Evolutionary conservation across 805 yeast species (phyloP).

Genomic region (Dipodascus geniculatus): DNA sequence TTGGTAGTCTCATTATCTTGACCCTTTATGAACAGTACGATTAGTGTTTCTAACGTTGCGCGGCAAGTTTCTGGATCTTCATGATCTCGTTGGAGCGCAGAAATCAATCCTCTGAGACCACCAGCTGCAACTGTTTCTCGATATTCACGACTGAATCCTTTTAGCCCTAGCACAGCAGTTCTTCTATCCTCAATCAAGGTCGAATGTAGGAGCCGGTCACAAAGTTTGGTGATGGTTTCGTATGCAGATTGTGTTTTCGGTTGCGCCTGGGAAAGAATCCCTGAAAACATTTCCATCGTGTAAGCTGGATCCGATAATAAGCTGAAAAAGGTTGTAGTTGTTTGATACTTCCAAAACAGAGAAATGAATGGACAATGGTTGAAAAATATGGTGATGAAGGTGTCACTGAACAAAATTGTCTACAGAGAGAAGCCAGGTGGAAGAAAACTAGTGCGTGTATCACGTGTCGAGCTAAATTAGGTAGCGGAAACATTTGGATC

Average conservation of each 20-base stretch:
- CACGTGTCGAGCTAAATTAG: background rate
- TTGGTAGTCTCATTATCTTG: constrained; percentile 27
- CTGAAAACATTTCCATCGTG: constrained; percentile 23
- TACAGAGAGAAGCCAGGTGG: background rate
- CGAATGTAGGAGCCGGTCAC: constrained; percentile 79
- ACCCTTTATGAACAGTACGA: constrained; percentile 69
- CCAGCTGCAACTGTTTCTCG: constrained; percentile 84
- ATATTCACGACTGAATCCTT: constrained; percentile 78
- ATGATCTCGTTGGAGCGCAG: constrained; percentile 50
- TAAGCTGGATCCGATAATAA: too few relatives aligned
- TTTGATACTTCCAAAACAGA: too few relatives aligned
- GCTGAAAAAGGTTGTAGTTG: too few relatives aligned
- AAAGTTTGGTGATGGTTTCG: constrained; percentile 77
- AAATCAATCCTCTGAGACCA: constrained; percentile 65
- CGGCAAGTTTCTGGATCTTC: constrained; percentile 63
- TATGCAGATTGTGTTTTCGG: constrained; percentile 52
- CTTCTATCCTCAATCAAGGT: constrained; percentile 73
- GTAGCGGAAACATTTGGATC: too few relatives aligned
- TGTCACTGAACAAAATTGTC: background rate
- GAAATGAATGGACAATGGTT: background rate
- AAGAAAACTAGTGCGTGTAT: background rate
- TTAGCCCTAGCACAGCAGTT: constrained; percentile 82
- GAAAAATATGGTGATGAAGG: background rate
- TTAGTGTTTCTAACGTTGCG: constrained; percentile 74
- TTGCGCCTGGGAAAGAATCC: constrained; percentile 29